Evolutionary conservation across 169 alveolate species (phyloP), one percentile per base, ranked within the genome.

Genomic region (Babesia ovis): DNA sequence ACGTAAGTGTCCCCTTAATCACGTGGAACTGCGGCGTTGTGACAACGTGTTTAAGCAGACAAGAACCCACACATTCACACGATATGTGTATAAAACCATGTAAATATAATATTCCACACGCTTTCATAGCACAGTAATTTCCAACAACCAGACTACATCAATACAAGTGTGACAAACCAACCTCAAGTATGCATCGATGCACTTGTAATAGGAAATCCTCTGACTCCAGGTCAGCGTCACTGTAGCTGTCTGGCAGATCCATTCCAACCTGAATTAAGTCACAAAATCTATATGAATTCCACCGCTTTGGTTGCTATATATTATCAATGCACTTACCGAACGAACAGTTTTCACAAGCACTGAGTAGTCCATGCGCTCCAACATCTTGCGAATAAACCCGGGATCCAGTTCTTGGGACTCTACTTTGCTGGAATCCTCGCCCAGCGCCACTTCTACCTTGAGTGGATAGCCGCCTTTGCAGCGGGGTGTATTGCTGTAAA

Each of bases 401-500:
- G 75, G 85, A 59, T 89, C 62, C 82, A 89, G 69, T 67, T 83
- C 90, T 45, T 81, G 84, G 59, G 68, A 68, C 68, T 81, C 91
- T 32, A 77, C n/a, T 67, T 82, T 77, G 57, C 70, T 68, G 66
- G 89, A 43, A 59, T 61, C 81, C 23, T 76, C 90, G 43, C 59
- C 77, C 25, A 48, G 25, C 32, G 83, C 58, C 32, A 80, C 31
- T 71, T 39, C 48, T 23, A 89, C 55, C 50, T 27, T 31, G 22
- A 89, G 82, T 5, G 93, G 93, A 57, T 89, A 89, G 12, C 93
- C 93, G 29, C 76, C 84, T 31, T 56, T 42, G 77, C 93, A 89
- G 9, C 77, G 70, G 9, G 70, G 53, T 61, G 69, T 82, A 68
- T 89, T 89, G 85, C 93, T 89, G 67, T 55, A 41, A 14, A 5